Evolutionary conservation across 1,139 yeast genomes (phyloP), one percentile per base, ranked within the genome.

Genomic region (Kodamaea ohmeri): DNA sequence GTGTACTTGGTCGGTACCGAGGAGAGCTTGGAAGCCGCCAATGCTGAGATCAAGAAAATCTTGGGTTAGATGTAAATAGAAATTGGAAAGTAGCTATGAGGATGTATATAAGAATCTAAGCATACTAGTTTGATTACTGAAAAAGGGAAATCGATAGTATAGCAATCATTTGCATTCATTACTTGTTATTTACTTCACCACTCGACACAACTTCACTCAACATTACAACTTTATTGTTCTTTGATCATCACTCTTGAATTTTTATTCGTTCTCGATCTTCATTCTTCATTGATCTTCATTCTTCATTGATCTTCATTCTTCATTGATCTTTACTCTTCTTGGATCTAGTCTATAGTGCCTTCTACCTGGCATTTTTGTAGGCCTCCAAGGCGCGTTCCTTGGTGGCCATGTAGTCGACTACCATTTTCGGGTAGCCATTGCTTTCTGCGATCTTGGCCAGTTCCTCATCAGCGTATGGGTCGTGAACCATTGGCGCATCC

Each of bases 381-480:
- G 67, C 52, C 22, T 65, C 64, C 24, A 69, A 49, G 2, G 73
- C 71, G 22, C 64, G 50, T 36, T 66, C 65, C 36, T 73, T 53
- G 3, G 66, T 60, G 17, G 44, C 43, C 32, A 57, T 53, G 42
- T 71, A 68, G 40, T 67, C 65, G 14, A 71, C 69, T 13, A 68
- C 61, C 1, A 77, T 76, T 31, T 43, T 40, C 3, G 75, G 75
- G 42, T 73, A 73, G 3, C 57, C 61, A n/a, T 58, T 52, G 40
- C 46, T 51, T 24, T 42, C 42, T n/a, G 56, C 53, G 4, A 48
- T 32, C 4, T 37, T 26, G 5, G 25, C 33, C 16, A 46, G 41
- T 16, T 43, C 37, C 11, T 34, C 48, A 25, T 40, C 43, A 4
- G 51, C 63, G 37, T 61, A 60, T 1, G 77, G 76, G 19, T 67